These are phyloP conservation scores for Linnemannia exigua DNA, from an alignment of 192 early-diverging fungal species.

Conservation along the genomic window DNA sequence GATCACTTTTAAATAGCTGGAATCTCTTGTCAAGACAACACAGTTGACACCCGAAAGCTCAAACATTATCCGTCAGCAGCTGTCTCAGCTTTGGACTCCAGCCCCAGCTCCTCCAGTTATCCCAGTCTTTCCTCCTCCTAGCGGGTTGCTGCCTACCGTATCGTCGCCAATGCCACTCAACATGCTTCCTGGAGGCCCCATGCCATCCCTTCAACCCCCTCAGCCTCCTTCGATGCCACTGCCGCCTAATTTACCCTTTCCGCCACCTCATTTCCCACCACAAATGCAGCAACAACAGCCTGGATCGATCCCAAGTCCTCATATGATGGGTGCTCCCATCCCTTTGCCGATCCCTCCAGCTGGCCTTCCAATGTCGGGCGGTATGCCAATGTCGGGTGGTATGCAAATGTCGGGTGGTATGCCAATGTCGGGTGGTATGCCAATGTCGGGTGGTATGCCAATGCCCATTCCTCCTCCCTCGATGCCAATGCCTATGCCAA, in stretches of 20 bases:
- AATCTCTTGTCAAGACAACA: conserved; percentile 61
- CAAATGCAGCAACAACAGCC: conserved; percentile 21
- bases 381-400: not conserved
- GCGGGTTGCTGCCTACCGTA: conserved; percentile 9
- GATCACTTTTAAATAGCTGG: conserved; percentile 46
- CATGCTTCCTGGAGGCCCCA: conserved; percentile 16
- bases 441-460: not conserved
- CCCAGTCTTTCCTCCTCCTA: conserved; percentile 12
- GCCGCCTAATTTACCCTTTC: conserved; percentile 18
- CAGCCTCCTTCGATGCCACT: not conserved
- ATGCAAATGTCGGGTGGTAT: not conserved
- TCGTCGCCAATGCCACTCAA: conserved; percentile 25
- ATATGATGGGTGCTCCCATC: conserved; percentile 8
- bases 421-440: not conserved
- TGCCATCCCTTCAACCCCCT: not conserved
- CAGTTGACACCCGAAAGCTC: conserved; percentile 59
- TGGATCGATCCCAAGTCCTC: conserved; percentile 14
- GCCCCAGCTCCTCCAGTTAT: conserved; percentile 14
- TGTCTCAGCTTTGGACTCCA: conserved; percentile 51
- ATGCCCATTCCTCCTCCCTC: conserved; percentile 5
- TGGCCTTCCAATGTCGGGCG: not conserved
- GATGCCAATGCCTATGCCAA: conserved; percentile 7
- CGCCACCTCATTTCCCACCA: conserved; percentile 10
- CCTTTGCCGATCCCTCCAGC: conserved; percentile 15
- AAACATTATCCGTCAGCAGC: conserved; percentile 60